Evolutionary conservation across 257 asterid species (phyloP).

Genomic region (Solanum gandarillasii): DNA sequence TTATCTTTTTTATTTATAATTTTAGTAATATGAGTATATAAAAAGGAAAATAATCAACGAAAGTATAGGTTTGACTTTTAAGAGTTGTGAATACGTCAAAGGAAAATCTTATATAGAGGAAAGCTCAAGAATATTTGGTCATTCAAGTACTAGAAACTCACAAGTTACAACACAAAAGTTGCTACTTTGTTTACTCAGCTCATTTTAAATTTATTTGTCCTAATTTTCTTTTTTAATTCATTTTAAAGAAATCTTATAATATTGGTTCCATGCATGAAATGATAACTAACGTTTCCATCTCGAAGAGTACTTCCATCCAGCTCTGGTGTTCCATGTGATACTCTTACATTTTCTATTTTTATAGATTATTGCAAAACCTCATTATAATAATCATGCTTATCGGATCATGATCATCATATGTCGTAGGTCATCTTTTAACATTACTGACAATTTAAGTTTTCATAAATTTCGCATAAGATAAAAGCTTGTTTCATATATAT

Average conservation of each 20-base stretch:
- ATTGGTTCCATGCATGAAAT: too few relatives aligned
- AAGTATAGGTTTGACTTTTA: too few relatives aligned
- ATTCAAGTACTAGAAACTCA: neutral
- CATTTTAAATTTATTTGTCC: neutral
- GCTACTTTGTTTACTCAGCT: neutral
- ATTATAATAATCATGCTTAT: neutral
- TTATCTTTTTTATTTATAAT: too few relatives aligned
- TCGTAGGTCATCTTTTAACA: neutral
- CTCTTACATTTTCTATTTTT: too few relatives aligned
- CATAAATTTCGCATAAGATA: neutral
- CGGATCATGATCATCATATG: neutral
- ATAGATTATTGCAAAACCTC: too few relatives aligned
- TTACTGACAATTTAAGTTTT: neutral
- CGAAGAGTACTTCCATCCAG: too few relatives aligned
- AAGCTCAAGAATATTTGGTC: neutral
- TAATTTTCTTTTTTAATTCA: neutral
- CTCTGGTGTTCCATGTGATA: too few relatives aligned
- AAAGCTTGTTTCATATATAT: neutral
- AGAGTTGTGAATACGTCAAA: too few relatives aligned
- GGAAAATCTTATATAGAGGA: neutral
- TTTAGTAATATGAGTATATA: too few relatives aligned
- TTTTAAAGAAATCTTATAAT: neutral
- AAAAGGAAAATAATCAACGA: too few relatives aligned
- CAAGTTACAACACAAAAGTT: neutral
- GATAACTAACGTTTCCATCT: too few relatives aligned